Evolutionary conservation across 176 grass and related monocot genomes (phyloP).

Genomic region (Rhynchospora pubera): DNA sequence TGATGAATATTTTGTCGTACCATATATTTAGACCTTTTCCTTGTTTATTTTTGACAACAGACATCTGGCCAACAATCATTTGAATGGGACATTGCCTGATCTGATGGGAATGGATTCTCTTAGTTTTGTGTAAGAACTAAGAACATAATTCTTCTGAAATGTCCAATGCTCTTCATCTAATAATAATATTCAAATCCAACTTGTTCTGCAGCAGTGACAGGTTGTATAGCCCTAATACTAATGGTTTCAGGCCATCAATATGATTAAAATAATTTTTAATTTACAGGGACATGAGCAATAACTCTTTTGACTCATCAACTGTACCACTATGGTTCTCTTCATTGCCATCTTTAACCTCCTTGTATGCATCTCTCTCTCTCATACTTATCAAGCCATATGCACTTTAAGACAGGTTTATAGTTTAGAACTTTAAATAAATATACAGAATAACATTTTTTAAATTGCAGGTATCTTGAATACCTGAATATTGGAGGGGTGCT

Average conservation of each 20-base stretch:
- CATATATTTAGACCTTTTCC: conserved; percentile 9
- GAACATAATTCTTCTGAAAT: neutral
- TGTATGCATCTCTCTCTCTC: conserved; percentile 29
- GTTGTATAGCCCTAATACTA: neutral
- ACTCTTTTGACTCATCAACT: conserved; percentile 56
- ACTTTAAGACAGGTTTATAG: neutral
- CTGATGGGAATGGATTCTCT: conserved; percentile 57
- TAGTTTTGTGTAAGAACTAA: conserved; percentile 67
- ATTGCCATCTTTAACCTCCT: conserved; percentile 55
- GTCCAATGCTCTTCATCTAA: neutral
- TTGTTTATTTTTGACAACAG: conserved; percentile 31
- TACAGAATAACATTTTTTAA: conserved; percentile 3
- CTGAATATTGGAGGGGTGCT: conserved; percentile 40
- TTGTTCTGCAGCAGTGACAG: neutral
- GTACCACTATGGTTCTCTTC: conserved; percentile 56
- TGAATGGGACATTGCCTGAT: conserved; percentile 59
- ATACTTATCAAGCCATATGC: neutral
- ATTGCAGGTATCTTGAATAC: conserved; percentile 56
- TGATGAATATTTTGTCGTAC: neutral
- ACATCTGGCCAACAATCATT: conserved; percentile 53
- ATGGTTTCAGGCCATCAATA: neutral
- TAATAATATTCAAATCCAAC: neutral
- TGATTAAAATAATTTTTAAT: conserved; percentile 8
- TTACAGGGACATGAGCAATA: conserved; percentile 80
- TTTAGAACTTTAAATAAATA: neutral